These are phyloP conservation scores for Ophiorrhiza pumila DNA, from an alignment of 257 asterid species.

Conservation along the genomic window DNA sequence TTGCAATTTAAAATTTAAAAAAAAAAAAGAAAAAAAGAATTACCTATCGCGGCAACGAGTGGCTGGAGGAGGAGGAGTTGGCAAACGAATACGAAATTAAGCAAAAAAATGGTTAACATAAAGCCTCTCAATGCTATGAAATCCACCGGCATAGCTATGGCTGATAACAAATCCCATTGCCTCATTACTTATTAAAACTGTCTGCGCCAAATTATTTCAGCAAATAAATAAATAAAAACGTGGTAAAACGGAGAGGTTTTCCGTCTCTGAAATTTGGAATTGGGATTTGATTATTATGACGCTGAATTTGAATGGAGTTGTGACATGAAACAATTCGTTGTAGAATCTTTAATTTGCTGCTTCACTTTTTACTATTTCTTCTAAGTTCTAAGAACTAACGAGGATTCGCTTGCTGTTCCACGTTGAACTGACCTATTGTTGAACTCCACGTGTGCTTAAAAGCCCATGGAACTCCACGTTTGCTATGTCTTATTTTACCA, in stretches of 20 bases:
- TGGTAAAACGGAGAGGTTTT: neutral
- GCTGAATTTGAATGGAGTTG: no score
- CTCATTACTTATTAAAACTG: conserved; percentile 22
- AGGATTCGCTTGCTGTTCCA: conserved; percentile 42
- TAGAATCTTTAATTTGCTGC: no score
- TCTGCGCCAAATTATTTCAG: neutral
- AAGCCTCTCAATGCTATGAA: conserved; percentile 62
- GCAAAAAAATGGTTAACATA: conserved; percentile 34
- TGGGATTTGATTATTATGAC: neutral
- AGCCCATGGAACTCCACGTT: conserved; percentile 29
- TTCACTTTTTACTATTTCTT: neutral
- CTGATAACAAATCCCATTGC: conserved; percentile 36
- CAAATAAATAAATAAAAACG: neutral
- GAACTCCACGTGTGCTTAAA: conserved; percentile 38
- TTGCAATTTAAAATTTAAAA: neutral
- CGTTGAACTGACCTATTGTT: conserved; percentile 39
- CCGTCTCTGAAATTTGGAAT: neutral
- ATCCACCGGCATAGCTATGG: conserved; percentile 28
- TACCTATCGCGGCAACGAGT: conserved; percentile 70
- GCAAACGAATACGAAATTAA: conserved; percentile 70
- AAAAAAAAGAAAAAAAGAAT: neutral
- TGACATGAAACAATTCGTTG: no score
- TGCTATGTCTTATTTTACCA: no score
- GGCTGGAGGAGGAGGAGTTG: conserved; percentile 79
- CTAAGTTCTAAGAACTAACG: neutral